A percentile compares a stretch with the other conserved stretches of the same genome.
Conservation (phyloP, 2,329 filamentous ascomycete species). For the Colletotrichum lindemuthianum region DNA sequence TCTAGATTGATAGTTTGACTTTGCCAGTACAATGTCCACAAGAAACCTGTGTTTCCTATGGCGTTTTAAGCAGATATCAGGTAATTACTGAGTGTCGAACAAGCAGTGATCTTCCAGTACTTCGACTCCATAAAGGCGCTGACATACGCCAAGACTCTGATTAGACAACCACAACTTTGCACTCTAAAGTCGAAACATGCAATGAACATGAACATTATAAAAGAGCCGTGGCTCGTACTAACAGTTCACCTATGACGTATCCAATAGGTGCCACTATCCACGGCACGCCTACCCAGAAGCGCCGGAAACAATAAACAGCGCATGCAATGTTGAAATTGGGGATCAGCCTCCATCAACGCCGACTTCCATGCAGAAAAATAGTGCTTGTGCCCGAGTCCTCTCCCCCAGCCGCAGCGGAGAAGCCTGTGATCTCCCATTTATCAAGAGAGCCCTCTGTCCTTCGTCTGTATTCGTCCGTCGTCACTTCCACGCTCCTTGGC, state of each 20-base stretch:
- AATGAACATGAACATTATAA: conserved; percentile 25
- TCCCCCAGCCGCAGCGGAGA: conserved; percentile 5
- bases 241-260: too few species aligned
- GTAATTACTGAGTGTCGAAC: too few species aligned
- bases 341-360: conserved; percentile 36
- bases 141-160: too few species aligned
- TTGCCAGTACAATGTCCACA: too few species aligned
- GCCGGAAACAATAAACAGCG: conserved; percentile 22
- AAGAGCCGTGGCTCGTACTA: conserved; percentile 1
- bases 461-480: background rate
- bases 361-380: conserved; percentile 33
- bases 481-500: background rate
- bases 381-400: conserved; percentile 1
- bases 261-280: conserved; percentile 11
- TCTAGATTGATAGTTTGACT: too few species aligned
- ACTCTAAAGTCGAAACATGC: background rate
- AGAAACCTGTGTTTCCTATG: too few species aligned
- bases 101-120: too few species aligned
- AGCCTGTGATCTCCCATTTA: conserved; percentile 11
- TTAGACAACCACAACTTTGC: too few species aligned
- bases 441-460: conserved; percentile 2
- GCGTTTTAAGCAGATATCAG: too few species aligned
- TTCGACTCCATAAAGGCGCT: too few species aligned
- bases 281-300: conserved; percentile 23
- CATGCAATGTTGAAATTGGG: conserved; percentile 35